These are phyloP conservation scores for Tetragonia tetragonoides DNA, from an alignment of 148 eudicot genomes.

Conservation along the genomic window DNA sequence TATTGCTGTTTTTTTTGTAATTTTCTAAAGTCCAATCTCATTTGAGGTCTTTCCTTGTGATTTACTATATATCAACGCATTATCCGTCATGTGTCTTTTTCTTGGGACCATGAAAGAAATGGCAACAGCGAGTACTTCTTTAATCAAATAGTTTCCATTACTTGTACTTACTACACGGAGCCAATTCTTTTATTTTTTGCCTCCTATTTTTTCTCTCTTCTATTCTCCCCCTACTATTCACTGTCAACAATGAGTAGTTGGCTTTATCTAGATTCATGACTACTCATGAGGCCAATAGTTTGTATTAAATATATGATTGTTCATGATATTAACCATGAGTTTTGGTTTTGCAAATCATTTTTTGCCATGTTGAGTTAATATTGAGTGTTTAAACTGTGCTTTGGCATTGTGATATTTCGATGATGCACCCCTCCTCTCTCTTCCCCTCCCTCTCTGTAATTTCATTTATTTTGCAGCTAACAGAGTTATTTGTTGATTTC, in stretches of 20 bases:
- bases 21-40: not conserved
- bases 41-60: too few relatives aligned
- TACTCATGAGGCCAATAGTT: not conserved
- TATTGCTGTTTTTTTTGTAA: not conserved
- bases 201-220: not conserved
- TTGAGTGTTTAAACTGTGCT: slow-evolving; percentile 5
- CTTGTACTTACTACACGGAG: not conserved
- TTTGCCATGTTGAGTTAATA: not conserved
- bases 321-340: not conserved
- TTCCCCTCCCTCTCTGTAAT: not conserved
- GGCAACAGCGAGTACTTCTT: not conserved
- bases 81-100: not conserved
- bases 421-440: not conserved
- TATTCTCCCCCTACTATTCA: not conserved
- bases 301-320: not conserved
- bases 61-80: too few relatives aligned
- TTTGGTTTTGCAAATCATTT: not conserved
- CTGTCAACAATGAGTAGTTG: not conserved
- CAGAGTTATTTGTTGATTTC: slow-evolving; percentile 3
- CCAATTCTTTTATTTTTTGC: not conserved
- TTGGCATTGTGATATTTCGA: not conserved
- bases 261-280: not conserved
- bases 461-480: not conserved
- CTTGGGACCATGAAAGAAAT: not conserved
- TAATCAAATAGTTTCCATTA: too few relatives aligned